Evolutionary conservation across 768 basidiomycete species (phyloP), one percentile per base, ranked within the genome.

Genomic region (Tylopilus sp.): DNA sequence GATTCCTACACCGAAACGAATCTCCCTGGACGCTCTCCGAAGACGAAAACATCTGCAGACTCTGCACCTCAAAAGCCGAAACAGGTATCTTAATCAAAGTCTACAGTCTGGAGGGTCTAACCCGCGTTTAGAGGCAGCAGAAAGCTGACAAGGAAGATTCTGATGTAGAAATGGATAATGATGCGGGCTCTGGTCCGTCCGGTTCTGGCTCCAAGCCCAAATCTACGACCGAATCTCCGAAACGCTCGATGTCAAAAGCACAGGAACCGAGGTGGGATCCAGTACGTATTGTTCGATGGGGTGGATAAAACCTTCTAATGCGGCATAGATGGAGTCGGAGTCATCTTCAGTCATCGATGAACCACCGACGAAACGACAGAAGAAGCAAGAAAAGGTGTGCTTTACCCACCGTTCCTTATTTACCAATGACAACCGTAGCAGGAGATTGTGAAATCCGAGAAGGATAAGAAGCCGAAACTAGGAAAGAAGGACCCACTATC

Each of bases 291-390:
- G 12, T 25, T 25, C 44, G n/a, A 4, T 17, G 12, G 3, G 4
- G n/a, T 7, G 9, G 18, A 25, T 63, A 61, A 71, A 76, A 56
- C 26, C 25, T 39, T 26, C 26, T 57, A 12, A 57, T 31, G 31
- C n/a, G 6, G 18, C 30, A 26, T 28, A 66, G 65, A 54, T 57
- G 53, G 62, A 59, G 22, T 80, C 83, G 5, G 83, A 84, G 49
- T 59, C 84, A 26, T 83, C 84, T 6, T 77, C 77, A 6, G 72
- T 86, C 15, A 69, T 79, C 22, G 83, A 85, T 53, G 82, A 84
- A 30, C 71, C 71, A 41, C 76, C 77, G 10, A 75, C 76, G 8
- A 81, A 81, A 56, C 69, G 64, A 54, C 73, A 72, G 48, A 76
- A 74, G 53, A 63, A 66, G 12, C 73, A 73, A 57, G 68, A 67